Percentiles rank a stretch among this genome's conserved stretches.
Evolutionary conservation across 2,329 filamentous ascomycete species (phyloP).

Genomic region (Aspergillus fructus): DNA sequence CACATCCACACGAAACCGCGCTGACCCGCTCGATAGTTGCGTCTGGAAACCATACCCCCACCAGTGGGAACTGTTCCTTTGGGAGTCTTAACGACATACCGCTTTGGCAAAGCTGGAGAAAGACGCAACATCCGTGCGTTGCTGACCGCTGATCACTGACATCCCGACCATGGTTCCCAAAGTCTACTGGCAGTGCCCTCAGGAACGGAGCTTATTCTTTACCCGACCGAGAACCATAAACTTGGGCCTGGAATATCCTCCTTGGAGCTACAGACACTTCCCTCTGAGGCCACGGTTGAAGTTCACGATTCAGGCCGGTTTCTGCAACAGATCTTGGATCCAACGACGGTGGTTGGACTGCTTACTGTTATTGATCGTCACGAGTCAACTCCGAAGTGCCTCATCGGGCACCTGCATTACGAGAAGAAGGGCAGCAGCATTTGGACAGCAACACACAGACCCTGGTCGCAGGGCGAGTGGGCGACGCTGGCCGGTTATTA

Average conservation of each 20-base stretch:
- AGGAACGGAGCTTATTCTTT: not conserved
- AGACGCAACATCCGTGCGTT: not conserved
- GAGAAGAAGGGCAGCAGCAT: not conserved
- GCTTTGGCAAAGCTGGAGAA: slow-evolving; percentile 4
- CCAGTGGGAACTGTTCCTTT: slow-evolving; percentile 18
- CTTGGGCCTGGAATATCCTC: not conserved
- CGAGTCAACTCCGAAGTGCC: not conserved
- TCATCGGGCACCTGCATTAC: slow-evolving; percentile 9
- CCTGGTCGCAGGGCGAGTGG: not conserved
- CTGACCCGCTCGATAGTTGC: not conserved
- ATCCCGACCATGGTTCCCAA: not conserved
- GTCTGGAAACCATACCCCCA: slow-evolving; percentile 2
- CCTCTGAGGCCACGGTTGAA: not conserved
- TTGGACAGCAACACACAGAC: slow-evolving; percentile 9
- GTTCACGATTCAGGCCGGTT: no score
- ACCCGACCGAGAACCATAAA: not conserved
- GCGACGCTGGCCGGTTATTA: not conserved
- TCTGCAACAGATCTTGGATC: not conserved
- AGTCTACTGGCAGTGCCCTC: not conserved
- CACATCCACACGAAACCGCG: not conserved
- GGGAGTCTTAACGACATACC: slow-evolving; percentile 4
- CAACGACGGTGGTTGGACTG: not conserved
- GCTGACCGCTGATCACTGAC: slow-evolving; percentile 1
- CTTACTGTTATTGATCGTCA: not conserved
- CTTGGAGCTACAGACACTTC: not conserved